Evolutionary conservation across 2,329 filamentous ascomycete genomes (phyloP).

Genomic region (Pyricularia sp.): DNA sequence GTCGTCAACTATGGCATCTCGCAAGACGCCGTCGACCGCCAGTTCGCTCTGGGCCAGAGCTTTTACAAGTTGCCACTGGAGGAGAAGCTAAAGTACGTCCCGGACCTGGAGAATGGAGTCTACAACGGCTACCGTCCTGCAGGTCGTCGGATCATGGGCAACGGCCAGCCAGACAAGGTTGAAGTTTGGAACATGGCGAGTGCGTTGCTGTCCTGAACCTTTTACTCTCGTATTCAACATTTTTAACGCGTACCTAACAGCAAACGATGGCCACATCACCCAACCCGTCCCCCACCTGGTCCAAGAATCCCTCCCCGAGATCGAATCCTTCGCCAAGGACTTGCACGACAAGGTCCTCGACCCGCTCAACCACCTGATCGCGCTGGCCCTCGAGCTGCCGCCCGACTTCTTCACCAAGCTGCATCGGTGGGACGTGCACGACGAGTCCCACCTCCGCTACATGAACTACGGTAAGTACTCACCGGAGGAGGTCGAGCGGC

Average conservation of each 20-base stretch:
- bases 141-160: constrained; percentile 17
- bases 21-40: constrained; percentile 46
- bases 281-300: constrained; percentile 31
- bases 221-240: background rate
- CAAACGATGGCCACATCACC: constrained; percentile 17
- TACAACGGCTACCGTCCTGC: constrained; percentile 48
- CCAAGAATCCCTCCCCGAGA: constrained; percentile 38
- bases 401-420: constrained; percentile 43
- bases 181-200: constrained; percentile 29
- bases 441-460: constrained; percentile 48
- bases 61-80: constrained; percentile 43
- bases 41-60: constrained; percentile 49
- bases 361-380: constrained; percentile 25
- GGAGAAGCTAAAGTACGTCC: constrained; percentile 48
- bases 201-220: background rate
- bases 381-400: constrained; percentile 45
- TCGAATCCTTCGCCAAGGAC: constrained; percentile 38
- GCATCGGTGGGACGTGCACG: constrained; percentile 43
- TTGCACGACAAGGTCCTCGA: constrained; percentile 21
- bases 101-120: constrained; percentile 37
- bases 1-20: constrained; percentile 52
- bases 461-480: constrained; percentile 46
- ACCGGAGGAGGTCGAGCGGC: constrained; percentile 28
- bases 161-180: constrained; percentile 28
- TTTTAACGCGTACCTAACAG: background rate